phyloP scores from a whole-genome alignment of 1,139 yeast species.

The Zygoascus meyerae region DNA sequence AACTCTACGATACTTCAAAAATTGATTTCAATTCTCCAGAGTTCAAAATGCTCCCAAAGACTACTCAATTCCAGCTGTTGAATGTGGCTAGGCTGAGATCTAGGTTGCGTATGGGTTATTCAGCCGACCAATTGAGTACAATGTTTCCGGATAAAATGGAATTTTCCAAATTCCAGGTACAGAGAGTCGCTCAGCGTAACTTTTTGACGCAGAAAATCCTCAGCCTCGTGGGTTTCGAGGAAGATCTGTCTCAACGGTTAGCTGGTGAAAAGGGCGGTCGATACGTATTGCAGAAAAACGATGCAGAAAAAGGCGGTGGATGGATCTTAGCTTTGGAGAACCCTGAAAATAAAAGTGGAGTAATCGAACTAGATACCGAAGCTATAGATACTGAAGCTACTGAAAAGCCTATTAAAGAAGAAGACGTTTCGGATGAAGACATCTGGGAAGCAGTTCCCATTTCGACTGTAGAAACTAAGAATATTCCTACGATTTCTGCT shows the following conservation, averaged over 20 bases:
- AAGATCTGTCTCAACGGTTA: conserved; percentile 50
- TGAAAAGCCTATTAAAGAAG: conserved; percentile 10
- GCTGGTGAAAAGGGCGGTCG: conserved; percentile 79
- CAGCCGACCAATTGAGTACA: conserved; percentile 75
- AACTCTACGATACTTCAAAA: conserved; percentile 28
- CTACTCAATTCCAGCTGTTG: conserved; percentile 82
- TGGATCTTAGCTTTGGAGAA: conserved; percentile 70
- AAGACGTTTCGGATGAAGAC: conserved; percentile 12
- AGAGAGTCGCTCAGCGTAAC: conserved; percentile 87
- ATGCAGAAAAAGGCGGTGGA: conserved; percentile 48
- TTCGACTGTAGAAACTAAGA: conserved; percentile 4
- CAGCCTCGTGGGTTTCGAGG: conserved; percentile 80
- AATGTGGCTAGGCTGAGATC: conserved; percentile 80
- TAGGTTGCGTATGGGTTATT: conserved; percentile 89
- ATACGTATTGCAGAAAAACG: conserved; percentile 69
- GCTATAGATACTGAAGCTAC: conserved; percentile 10
- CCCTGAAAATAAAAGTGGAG: conserved; percentile 33
- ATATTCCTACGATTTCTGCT: not conserved
- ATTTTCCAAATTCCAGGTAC: conserved; percentile 87
- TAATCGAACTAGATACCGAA: conserved; percentile 20
- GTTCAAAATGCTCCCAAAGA: conserved; percentile 48
- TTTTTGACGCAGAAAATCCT: conserved; percentile 81
- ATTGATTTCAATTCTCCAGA: conserved; percentile 38
- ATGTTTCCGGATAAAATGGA: conserved; percentile 83
- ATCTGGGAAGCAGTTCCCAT: conserved; percentile 14